Evolutionary conservation across 768 basidiomycete species (phyloP).

Genomic region (Crassisporium funariophilum): DNA sequence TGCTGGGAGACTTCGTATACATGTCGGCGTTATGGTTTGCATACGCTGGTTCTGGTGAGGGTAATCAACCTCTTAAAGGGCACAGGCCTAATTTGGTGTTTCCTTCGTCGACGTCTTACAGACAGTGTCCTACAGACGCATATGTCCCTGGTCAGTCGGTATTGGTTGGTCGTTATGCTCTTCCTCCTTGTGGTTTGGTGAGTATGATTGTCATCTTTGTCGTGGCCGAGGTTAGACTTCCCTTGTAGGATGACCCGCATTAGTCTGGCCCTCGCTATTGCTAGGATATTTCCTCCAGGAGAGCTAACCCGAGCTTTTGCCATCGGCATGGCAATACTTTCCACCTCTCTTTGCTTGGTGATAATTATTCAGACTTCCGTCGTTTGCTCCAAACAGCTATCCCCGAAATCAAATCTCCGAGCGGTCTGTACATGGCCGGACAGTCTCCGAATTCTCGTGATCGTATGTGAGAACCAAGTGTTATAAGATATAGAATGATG

Average conservation of each 20-base stretch:
- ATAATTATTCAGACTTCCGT: slow-evolving; percentile 5
- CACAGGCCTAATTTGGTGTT: no score
- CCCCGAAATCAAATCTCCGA: neutral
- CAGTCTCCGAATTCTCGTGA: slow-evolving; percentile 3
- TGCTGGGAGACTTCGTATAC: slow-evolving; percentile 15
- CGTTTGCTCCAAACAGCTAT: slow-evolving; percentile 7
- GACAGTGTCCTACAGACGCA: slow-evolving; percentile 12
- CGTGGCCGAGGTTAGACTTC: no score
- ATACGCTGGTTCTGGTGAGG: slow-evolving; percentile 3
- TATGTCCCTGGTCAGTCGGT: slow-evolving; percentile 6
- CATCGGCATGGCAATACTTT: slow-evolving; percentile 13
- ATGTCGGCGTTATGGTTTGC: slow-evolving; percentile 16
- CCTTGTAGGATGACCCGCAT: slow-evolving; percentile 11
- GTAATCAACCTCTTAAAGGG: no score
- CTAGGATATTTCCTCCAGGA: slow-evolving; percentile 14
- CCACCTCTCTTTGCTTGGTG: slow-evolving; percentile 5
- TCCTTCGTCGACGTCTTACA: neutral
- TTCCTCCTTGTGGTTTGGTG: slow-evolving; percentile 14
- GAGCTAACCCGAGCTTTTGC: slow-evolving; percentile 14
- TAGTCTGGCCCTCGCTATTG: slow-evolving; percentile 18
- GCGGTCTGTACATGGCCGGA: slow-evolving; percentile 10
- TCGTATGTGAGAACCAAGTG: slow-evolving; percentile 1
- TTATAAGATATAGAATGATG: no score
- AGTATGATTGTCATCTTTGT: neutral
- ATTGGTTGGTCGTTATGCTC: slow-evolving; percentile 12